Base-by-base conservation (phyloP, 345 rosid genomes). In the Trapa incisa region DNA sequence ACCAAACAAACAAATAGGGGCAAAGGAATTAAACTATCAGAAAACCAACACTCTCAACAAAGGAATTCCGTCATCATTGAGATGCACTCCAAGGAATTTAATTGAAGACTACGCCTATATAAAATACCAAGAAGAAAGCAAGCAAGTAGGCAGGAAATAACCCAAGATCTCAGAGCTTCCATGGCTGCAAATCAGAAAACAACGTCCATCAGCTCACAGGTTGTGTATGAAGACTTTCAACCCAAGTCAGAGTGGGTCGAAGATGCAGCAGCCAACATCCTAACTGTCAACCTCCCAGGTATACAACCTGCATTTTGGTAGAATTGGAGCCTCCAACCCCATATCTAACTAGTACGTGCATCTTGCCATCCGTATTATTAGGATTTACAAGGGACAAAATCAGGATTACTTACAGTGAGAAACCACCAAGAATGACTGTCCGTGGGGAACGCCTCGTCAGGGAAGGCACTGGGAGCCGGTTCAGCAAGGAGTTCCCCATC, bases 341-440 rank as follows among this genome's bases (percentile, higher is more conserved):
- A 22, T 22, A 22, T 22, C 29, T 22, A 22, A 45, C 48, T 45
- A 45, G 11, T 45, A 45, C 8, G 11, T 45, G 13, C 12, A 45
- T 11, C 29, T 22, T 22, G 29, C 29, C 29, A 7, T 45, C 48
- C 48, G 13, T 50, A 1, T 29, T 3, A 16, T 1, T 68, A 91
- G 92, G 68, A 47, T 91, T 86, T 47, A 2, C 37, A 5, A 86
- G 70, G 80, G 86, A 86, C 64, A 89, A 88, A 76, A 4, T 86
- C 0, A 78, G 41, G 43, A 78, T 88, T 22, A 75, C 82, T 1
- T 83, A 72, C 64, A 67, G 77, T n/a, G 78, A 77, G 13, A 62
- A 80, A 16, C 13, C 71, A 3, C 77, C 80, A n/a, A 56, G 17
- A 15, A 42, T 90, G 32, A 76, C 75, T 68, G 81, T 91, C 16